Base-by-base conservation (phyloP, 1,139 yeast species). In the Starmera stellimalicola region DNA sequence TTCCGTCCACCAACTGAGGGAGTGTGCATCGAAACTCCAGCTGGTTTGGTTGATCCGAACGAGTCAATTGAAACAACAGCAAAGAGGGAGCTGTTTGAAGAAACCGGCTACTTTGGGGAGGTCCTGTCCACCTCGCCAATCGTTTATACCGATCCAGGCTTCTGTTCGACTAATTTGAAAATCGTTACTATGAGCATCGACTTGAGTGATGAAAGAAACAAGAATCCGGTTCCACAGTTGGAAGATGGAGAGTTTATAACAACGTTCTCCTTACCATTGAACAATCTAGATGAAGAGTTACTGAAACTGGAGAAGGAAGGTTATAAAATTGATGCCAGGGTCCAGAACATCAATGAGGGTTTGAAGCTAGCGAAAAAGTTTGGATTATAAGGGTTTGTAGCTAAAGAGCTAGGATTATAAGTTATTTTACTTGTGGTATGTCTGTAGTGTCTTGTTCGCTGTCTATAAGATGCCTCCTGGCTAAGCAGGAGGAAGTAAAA, bases 211-310 rank as follows among this genome's bases (percentile, higher is more conserved):
- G 69, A 69, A 16, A 70, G 77, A 41, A 91, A 91, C 55, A 48
- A 60, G 39, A 63, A 76, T 42, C 96, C 96, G 1, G 53, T 61
- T 35, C 73, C 93, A 1, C 67, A 82, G 42, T 65, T 88, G 43
- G 96, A 88, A 58, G 95, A 84, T 7, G 80, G 78, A 34, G 97
- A 88, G 60, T 87, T 78, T 51, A 88, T 88, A 35, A 95, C 85
- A 45, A 77, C 84, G 10, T 81, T 87, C 50, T 65, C 68, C 1
- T 77, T 85, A 27, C 85, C 88, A 7, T 53, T 87, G 42, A 57
- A 60, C 14, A 55, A 63, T 18, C 68, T 88, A 36, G 72, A 77
- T n/a, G 65, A 63, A 16, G 69, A 64, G 26, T 55, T 88, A 52
- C 60, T 60, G 12, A 52, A 62, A 24, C 56, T 87, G 16, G 70